Base-by-base conservation (phyloP, 352 stramenopile genomes). In the Phytophthora sojae region DNA sequence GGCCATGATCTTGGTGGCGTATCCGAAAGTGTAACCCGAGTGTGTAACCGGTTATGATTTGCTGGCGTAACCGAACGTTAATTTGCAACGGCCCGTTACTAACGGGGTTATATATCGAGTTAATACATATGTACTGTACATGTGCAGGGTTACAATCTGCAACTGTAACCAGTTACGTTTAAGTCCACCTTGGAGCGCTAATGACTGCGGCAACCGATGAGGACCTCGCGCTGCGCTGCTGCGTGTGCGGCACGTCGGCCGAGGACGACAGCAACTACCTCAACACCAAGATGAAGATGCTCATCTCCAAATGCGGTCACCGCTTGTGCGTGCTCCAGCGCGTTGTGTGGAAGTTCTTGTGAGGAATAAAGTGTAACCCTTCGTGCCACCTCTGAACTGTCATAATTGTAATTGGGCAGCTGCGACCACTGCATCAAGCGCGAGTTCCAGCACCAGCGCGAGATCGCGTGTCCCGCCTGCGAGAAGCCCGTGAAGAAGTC, bases 211-310 rank as follows among this genome's bases (percentile, higher is more conserved):
- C 72, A 25, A 72, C 54, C 56, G 77, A 86, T 35, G 89, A 96
- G 56, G 87, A 95, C 42, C 65, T 94, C 60, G 80, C 87, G 76
- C 80, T 91, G 71, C 87, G 87, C 76, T 96, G 89, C 86, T 96
- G 89, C 80, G 89, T 96, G 42, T 96, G 89, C 76, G 88, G 89
- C 69, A 96, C 89, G 67, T 93, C 86, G 23, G 78, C 78, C 32
- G 88, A 96, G 61, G 88, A 96, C 61, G 88, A 96, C 77, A 88
- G 78, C 73, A 96, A 96, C 75, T 91, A 94, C 68, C 85, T 96
- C 62, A 96, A 96, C 76, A 96, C 88, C 19, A 95, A 94, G 77
- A 96, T 96, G 90, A 96, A 96, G 76, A 95, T 96, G 85, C 88
- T 95, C 64, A 96, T 96, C 75, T 96, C 90, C 59, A 96, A 96